These are phyloP conservation scores for Pyrenophora tritici-repentis DNA, from an alignment of 2,329 filamentous ascomycete genomes.

Conservation along the genomic window DNA sequence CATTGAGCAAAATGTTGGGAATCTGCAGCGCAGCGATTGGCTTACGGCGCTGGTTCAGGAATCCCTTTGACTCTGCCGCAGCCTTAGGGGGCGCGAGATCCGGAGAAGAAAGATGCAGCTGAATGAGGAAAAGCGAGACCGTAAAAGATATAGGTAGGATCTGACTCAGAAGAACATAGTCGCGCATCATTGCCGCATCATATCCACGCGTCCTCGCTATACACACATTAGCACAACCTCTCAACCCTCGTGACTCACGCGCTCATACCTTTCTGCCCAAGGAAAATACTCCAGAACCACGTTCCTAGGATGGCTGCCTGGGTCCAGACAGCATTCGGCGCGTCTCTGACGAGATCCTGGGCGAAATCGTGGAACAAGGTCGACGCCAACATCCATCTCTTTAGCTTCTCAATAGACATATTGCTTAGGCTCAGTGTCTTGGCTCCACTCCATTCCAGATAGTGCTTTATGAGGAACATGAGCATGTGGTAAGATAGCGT, in stretches of 20 bases:
- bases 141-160: conserved; percentile 39
- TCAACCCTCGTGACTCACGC: background rate
- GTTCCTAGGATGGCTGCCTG: conserved; percentile 32
- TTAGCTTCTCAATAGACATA: conserved; percentile 9
- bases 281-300: conserved; percentile 41
- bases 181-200: conserved; percentile 15
- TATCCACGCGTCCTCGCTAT: conserved; percentile 22
- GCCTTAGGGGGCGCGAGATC: conserved; percentile 7
- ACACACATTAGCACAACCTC: conserved; percentile 2
- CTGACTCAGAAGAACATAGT: conserved; percentile 36
- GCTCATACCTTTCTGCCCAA: conserved; percentile 30
- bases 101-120: conserved; percentile 30
- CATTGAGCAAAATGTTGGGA: conserved; percentile 36
- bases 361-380: conserved; percentile 38
- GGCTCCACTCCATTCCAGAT: conserved; percentile 25
- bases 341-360: conserved; percentile 31
- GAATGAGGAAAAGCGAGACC: conserved; percentile 32
- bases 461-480: conserved; percentile 35
- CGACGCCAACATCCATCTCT: conserved; percentile 37
- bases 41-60: conserved; percentile 1
- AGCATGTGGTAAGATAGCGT: conserved; percentile 40
- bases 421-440: conserved; percentile 1
- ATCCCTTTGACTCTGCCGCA: background rate
- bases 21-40: conserved; percentile 26
- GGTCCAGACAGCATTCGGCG: conserved; percentile 32